Percentiles rank a stretch among this genome's conserved stretches.
Conservation (phyloP, 352 stramenopile genomes). For the Phytophthora constricta region DNA sequence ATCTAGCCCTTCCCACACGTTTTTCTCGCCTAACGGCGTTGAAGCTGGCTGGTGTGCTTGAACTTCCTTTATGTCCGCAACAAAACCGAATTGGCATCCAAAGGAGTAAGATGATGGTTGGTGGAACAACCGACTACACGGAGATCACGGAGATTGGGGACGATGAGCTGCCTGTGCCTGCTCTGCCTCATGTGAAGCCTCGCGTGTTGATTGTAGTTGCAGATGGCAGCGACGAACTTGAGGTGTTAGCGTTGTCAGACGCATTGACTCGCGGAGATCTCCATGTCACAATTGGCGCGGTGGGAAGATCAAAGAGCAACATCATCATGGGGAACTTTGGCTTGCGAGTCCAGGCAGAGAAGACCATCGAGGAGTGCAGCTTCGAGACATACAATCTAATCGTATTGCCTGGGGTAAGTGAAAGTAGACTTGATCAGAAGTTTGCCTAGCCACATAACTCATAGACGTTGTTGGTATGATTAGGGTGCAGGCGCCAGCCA, state of each 20-base stretch:
- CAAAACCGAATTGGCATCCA: constrained; percentile 20
- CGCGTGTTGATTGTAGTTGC: constrained; percentile 65
- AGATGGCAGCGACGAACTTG: constrained; percentile 73
- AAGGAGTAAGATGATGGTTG: constrained; percentile 30
- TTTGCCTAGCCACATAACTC: too few relatives aligned
- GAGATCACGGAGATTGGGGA: constrained; percentile 22
- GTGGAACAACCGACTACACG: constrained; percentile 27
- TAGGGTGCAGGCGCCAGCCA: constrained; percentile 54
- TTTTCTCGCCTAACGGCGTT: constrained; percentile 27
- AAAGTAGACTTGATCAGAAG: background rate
- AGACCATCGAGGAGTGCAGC: constrained; percentile 72
- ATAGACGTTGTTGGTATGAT: background rate
- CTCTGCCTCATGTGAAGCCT: constrained; percentile 52
- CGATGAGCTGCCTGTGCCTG: constrained; percentile 33
- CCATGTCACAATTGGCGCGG: constrained; percentile 61
- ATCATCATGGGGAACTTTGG: constrained; percentile 70
- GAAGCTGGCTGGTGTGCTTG: too few relatives aligned
- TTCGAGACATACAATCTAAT: constrained; percentile 73
- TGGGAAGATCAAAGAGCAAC: constrained; percentile 63
- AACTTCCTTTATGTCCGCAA: too few relatives aligned
- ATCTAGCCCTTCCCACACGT: constrained; percentile 28
- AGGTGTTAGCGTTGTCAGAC: constrained; percentile 69
- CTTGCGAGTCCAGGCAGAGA: constrained; percentile 65
- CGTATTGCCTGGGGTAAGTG: constrained; percentile 69
- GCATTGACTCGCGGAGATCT: constrained; percentile 61